phyloP scores from a whole-genome alignment of 2,329 filamentous ascomycete genomes.

The Podosphaera leucotricha region DNA sequence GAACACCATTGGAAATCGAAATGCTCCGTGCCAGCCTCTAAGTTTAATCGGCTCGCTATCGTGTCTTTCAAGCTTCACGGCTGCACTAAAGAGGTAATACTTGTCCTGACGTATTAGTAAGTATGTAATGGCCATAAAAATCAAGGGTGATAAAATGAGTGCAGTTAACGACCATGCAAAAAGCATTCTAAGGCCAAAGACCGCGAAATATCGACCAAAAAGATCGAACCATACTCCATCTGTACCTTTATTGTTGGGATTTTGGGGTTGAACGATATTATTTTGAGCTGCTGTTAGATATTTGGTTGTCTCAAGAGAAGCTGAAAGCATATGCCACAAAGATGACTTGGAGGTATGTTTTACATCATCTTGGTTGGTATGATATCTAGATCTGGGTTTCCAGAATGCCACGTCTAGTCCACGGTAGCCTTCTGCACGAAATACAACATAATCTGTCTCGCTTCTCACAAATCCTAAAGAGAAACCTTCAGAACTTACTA shows the following conservation, averaged over 20 bases:
- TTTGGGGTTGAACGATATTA: slow-evolving; percentile 25
- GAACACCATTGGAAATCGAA: slow-evolving; percentile 60
- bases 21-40: slow-evolving; percentile 59
- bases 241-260: slow-evolving; percentile 34
- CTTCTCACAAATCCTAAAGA: slow-evolving; percentile 55
- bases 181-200: slow-evolving; percentile 58
- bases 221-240: slow-evolving; percentile 84
- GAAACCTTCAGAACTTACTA: slow-evolving; percentile 68
- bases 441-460: slow-evolving; percentile 74
- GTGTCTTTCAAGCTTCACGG: slow-evolving; percentile 30
- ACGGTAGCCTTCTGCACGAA: slow-evolving; percentile 56
- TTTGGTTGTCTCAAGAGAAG: slow-evolving; percentile 50
- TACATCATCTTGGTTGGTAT: slow-evolving; percentile 72
- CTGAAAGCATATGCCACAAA: slow-evolving; percentile 90
- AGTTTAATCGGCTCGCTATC: slow-evolving; percentile 38
- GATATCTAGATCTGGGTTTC: slow-evolving; percentile 64
- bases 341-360: slow-evolving; percentile 47
- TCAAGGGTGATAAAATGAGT: slow-evolving; percentile 54
- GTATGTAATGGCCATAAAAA: slow-evolving; percentile 45
- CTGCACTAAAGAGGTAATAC: slow-evolving; percentile 65
- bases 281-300: slow-evolving; percentile 40
- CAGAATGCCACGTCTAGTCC: slow-evolving; percentile 87
- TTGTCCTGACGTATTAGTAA: slow-evolving; percentile 50
- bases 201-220: slow-evolving; percentile 55
- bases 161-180: slow-evolving; percentile 75